Percentiles rank a stretch among this genome's conserved stretches.
Evolutionary conservation across 2,329 filamentous ascomycete species (phyloP).

Genomic region (Xylaria multiplex): DNA sequence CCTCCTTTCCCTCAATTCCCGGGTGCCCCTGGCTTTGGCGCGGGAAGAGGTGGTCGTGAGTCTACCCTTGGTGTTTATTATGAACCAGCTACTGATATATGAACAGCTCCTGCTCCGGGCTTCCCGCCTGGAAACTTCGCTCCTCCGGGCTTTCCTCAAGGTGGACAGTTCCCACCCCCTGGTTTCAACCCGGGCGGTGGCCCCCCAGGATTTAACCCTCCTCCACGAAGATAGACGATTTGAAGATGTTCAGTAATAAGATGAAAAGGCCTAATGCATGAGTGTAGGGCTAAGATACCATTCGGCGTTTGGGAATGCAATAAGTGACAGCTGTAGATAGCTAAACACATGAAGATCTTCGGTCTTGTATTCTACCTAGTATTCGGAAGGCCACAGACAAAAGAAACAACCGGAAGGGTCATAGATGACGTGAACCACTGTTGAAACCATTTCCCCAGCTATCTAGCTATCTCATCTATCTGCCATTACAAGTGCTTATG

Average conservation of each 20-base stretch:
- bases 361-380: constrained; percentile 34
- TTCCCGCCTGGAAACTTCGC: constrained; percentile 56
- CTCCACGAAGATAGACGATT: constrained; percentile 66
- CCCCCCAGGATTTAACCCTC: constrained; percentile 77
- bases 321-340: constrained; percentile 39
- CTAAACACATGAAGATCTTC: constrained; percentile 39
- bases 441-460: background rate
- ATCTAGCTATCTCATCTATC: background rate
- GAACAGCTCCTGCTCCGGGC: constrained; percentile 44
- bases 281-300: constrained; percentile 36
- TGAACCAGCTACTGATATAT: constrained; percentile 35
- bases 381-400: constrained; percentile 35
- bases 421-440: constrained; percentile 14
- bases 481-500: background rate
- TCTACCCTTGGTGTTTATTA: constrained; percentile 39
- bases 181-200: constrained; percentile 64
- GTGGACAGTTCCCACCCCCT: constrained; percentile 59
- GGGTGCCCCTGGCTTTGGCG: constrained; percentile 59
- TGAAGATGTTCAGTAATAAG: constrained; percentile 22
- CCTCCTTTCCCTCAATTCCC: constrained; percentile 69
- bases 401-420: constrained; percentile 26
- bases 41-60: constrained; percentile 66
- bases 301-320: constrained; percentile 48
- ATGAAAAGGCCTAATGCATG: constrained; percentile 21
- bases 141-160: constrained; percentile 56